Conservation (phyloP, 1,139 yeast species). For the Kluyveromyces sp. region DNA sequence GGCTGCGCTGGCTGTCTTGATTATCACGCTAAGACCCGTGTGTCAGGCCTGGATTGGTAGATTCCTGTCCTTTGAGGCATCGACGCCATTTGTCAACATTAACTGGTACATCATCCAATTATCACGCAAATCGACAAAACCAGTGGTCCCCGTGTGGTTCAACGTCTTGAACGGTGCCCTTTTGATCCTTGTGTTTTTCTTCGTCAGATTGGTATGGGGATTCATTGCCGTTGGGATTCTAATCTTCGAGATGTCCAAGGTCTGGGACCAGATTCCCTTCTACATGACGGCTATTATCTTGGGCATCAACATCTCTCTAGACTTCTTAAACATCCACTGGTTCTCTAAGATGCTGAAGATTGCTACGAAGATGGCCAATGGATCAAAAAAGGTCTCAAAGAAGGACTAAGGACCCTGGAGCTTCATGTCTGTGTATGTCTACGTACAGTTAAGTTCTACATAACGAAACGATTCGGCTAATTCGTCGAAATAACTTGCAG, state of each 20-base stretch:
- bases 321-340: conserved; percentile 54
- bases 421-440: too few relatives aligned
- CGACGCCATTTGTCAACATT: conserved; percentile 90
- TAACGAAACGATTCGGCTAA: too few relatives aligned
- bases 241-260: conserved; percentile 30
- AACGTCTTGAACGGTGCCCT: conserved; percentile 67
- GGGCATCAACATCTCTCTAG: conserved; percentile 56
- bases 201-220: conserved; percentile 83
- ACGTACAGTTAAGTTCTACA: too few relatives aligned
- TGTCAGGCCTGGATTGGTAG: conserved; percentile 77
- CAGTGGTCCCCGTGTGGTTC: conserved; percentile 45
- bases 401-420: conserved; percentile 4
- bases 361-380: conserved; percentile 47
- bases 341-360: conserved; percentile 78
- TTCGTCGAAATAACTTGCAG: too few relatives aligned
- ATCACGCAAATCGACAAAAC: conserved; percentile 39
- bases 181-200: conserved; percentile 63
- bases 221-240: conserved; percentile 52
- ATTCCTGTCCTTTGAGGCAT: conserved; percentile 77
- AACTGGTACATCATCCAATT: conserved; percentile 86
- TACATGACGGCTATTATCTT: conserved; percentile 37
- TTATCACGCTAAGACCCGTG: conserved; percentile 58
- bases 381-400: conserved; percentile 13
- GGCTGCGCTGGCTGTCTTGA: conserved; percentile 49
- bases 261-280: conserved; percentile 9